Conservation (phyloP, 371 early-diverging fungal species). For the Lichtheimia hyalospora region DNA sequence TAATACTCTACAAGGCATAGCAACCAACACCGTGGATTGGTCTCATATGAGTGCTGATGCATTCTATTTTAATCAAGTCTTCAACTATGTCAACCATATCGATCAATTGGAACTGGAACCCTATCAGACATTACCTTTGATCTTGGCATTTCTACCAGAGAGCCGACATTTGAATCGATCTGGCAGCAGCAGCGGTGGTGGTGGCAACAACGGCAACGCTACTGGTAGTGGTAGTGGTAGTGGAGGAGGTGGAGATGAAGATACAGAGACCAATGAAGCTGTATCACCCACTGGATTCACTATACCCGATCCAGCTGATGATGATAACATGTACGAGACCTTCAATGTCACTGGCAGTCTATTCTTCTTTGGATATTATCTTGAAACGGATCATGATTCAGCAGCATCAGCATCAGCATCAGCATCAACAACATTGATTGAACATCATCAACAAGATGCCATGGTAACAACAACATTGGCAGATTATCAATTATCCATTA, state of each 20-base stretch:
- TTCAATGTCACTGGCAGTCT: slow-evolving; percentile 82
- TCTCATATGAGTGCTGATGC: slow-evolving; percentile 32
- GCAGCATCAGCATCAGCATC: background rate
- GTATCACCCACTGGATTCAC: slow-evolving; percentile 7
- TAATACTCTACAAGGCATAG: slow-evolving; percentile 18
- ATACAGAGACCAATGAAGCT: slow-evolving; percentile 10
- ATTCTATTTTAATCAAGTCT: slow-evolving; percentile 83
- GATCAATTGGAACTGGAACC: slow-evolving; percentile 73
- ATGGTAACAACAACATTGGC: slow-evolving; percentile 31
- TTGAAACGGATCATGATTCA: slow-evolving; percentile 9
- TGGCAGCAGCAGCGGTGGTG: too few species aligned
- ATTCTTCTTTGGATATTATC: slow-evolving; percentile 80
- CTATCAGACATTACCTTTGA: slow-evolving; percentile 59
- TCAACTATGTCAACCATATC: slow-evolving; percentile 86
- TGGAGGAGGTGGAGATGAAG: background rate
- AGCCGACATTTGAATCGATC: slow-evolving; percentile 6
- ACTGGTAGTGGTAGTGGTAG: too few species aligned
- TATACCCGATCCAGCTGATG: slow-evolving; percentile 5
- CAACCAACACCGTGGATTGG: slow-evolving; percentile 69
- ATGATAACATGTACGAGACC: slow-evolving; percentile 57
- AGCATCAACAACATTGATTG: slow-evolving; percentile 1
- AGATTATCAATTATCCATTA: slow-evolving; percentile 70
- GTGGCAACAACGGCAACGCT: too few species aligned
- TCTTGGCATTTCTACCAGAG: slow-evolving; percentile 78
- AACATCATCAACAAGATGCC: slow-evolving; percentile 5